phyloP scores from a whole-genome alignment of 805 yeast genomes.

The Candida ovalis region DNA sequence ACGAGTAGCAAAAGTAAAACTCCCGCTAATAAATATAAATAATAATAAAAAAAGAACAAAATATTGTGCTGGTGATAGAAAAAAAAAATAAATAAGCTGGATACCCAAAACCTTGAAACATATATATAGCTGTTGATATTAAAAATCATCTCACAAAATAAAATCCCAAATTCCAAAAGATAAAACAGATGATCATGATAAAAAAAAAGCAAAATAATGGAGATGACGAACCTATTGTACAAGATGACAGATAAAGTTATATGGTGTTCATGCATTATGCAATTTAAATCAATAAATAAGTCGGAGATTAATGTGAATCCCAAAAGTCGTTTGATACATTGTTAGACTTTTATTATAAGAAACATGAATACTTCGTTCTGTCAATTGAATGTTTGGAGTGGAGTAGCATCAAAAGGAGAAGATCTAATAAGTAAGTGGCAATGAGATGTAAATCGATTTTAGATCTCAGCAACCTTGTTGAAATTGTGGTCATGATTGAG shows the following conservation, averaged over 20 bases:
- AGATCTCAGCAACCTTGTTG: too few species aligned
- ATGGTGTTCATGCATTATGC: not conserved
- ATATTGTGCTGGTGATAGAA: not conserved
- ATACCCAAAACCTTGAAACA: not conserved
- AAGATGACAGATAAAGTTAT: conserved; percentile 1
- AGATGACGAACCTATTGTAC: not conserved
- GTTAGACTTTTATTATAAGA: not conserved
- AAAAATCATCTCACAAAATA: not conserved
- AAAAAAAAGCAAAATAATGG: not conserved
- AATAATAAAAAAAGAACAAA: not conserved
- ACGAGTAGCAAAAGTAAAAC: not conserved
- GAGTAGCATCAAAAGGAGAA: too few species aligned
- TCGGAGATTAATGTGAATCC: not conserved
- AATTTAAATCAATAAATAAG: not conserved
- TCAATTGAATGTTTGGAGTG: too few species aligned
- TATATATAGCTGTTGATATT: not conserved
- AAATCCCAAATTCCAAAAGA: not conserved
- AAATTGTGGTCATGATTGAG: not conserved
- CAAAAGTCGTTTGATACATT: not conserved
- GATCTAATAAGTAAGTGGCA: too few species aligned
- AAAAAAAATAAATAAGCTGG: not conserved
- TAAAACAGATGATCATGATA: not conserved
- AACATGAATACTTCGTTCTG: not conserved
- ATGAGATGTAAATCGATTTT: too few species aligned
- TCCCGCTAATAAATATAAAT: not conserved